Evolutionary conservation across 23 red algal genomes (phyloP), one percentile per base, ranked within the genome.

Genomic region (Chondrus crispus): DNA sequence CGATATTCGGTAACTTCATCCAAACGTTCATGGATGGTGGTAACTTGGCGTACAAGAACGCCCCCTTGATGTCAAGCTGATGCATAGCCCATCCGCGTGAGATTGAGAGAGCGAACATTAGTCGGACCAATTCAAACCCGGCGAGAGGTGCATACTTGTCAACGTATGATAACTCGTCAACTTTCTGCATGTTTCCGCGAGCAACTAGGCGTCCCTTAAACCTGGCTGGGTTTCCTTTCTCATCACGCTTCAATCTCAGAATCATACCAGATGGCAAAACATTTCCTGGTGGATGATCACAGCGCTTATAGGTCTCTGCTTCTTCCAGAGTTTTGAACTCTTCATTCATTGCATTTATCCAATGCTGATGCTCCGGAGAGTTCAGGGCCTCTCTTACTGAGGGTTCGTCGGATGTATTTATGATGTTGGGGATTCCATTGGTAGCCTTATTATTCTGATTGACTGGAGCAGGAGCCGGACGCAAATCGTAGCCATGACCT

Each of bases 381-480:
- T 3, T 30, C 19, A 62, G 66, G 42, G 85, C 85, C 63, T 88
- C 66, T 1, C 26, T 70, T 5, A 74, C 4, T 0, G 37, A 53
- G 6, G 85, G 85, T 30, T 88, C 85, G n/a, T 88, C 85, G 26
- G 49, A 57, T 1, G 85, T 74, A 19, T 19, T 70, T 9, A 88
- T 57, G 5, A 22, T 10, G 3, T 0, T 5, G 10, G 1, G 55
- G 3, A 88, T 29, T 16, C 64, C 64, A 42, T 38, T 66, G 60
- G 35, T 9, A 9, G 18, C 26, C 9, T 66, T 32, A n/a, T 66
- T 66, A n/a, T 32, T 0, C 26, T 22, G 60, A 1, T 13, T 0
- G 9, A 66, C 0, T 32, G 26, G 60, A 22, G 6, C 8, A 0
- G 18, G 9, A n/a, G 26, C 35, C 9, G 26, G 35, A 0, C 35